phyloP scores from a whole-genome alignment of 2,329 filamentous ascomycete genomes.

The Myriangium duriaei region DNA sequence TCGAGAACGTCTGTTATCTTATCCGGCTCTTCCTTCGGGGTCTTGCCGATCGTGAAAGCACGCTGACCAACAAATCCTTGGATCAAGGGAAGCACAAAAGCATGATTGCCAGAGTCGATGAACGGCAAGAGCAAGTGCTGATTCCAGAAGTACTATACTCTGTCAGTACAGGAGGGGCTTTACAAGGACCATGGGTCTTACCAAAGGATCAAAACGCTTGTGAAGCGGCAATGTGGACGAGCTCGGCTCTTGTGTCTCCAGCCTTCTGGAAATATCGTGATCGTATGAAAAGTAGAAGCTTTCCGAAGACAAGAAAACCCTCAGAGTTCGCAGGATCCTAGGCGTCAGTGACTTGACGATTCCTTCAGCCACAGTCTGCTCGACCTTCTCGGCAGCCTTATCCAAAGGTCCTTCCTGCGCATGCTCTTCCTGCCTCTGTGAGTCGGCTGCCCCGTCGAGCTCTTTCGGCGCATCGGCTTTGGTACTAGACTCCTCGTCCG shows the following conservation, averaged over 20 bases:
- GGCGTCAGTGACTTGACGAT: slow-evolving; percentile 49
- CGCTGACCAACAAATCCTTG: slow-evolving; percentile 90
- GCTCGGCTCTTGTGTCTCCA: slow-evolving; percentile 29
- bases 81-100: slow-evolving; percentile 67
- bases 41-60: slow-evolving; percentile 46
- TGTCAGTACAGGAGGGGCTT: slow-evolving; percentile 4
- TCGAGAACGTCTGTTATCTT: slow-evolving; percentile 17
- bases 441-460: slow-evolving; percentile 4
- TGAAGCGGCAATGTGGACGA: slow-evolving; percentile 49
- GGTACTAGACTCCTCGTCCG: slow-evolving; percentile 13
- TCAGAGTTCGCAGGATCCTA: slow-evolving; percentile 71
- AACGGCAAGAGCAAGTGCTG: slow-evolving; percentile 61
- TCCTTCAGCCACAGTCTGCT: slow-evolving; percentile 8
- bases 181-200: slow-evolving; percentile 20
- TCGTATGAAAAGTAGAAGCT: slow-evolving; percentile 97
- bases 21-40: slow-evolving; percentile 17
- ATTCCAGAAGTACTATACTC: slow-evolving; percentile 75
- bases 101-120: slow-evolving; percentile 57
- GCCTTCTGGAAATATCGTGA: slow-evolving; percentile 68
- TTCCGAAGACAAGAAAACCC: slow-evolving; percentile 66
- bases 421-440: slow-evolving; percentile 3
- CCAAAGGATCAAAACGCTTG: slow-evolving; percentile 57
- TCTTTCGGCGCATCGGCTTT: slow-evolving; percentile 20
- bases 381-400: slow-evolving; percentile 3
- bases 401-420: slow-evolving; percentile 1